Percentiles rank a stretch among this genome's conserved stretches.
Conservation (phyloP, 202 grass and related monocot species). For the Saccharum hybrid region DNA sequence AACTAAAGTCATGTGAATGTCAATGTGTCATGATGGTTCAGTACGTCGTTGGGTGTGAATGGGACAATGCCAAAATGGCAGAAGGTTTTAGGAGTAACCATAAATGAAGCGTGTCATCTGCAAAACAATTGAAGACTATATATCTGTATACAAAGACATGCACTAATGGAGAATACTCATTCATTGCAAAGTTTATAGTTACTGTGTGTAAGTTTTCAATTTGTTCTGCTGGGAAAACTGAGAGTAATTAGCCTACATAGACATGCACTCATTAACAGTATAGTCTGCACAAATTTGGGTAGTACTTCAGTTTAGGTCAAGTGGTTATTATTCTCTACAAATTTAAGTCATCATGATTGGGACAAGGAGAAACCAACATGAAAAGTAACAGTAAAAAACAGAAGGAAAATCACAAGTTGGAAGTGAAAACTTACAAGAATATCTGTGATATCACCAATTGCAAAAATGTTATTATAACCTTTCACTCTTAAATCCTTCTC, state of each 20-base stretch:
- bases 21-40: background rate
- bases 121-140: background rate
- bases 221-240: background rate
- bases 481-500: conserved; percentile 73
- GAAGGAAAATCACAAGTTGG: background rate
- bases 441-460: conserved; percentile 83
- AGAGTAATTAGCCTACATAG: background rate
- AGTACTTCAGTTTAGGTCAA: background rate
- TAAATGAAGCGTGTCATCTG: background rate
- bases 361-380: background rate
- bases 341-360: background rate
- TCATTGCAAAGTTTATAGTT: background rate
- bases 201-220: background rate
- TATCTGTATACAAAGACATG: background rate
- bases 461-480: conserved; percentile 68
- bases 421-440: conserved; percentile 61
- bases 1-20: background rate
- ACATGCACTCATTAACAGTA: background rate
- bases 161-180: background rate
- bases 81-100: background rate
- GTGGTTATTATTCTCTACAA: background rate
- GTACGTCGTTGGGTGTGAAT: background rate
- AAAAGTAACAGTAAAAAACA: background rate
- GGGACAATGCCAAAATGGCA: too few species aligned
- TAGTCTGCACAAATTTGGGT: background rate